phyloP scores from a whole-genome alignment of 805 yeast species.

The Cyberlindnera misumaiensis region DNA sequence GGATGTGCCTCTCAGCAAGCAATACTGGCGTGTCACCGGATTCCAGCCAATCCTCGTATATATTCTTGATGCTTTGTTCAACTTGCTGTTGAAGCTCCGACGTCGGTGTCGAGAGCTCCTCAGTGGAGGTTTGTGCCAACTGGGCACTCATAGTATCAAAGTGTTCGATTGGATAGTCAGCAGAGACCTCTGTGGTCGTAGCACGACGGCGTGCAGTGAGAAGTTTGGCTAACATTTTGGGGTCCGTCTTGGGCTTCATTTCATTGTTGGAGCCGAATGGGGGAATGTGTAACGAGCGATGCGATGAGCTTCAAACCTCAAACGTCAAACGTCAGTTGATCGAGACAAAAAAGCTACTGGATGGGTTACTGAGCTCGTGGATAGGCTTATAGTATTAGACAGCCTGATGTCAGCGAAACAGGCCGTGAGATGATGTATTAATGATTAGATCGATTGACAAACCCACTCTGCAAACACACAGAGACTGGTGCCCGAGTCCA shows the following conservation, averaged over 20 bases:
- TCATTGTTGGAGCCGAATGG: too few species aligned
- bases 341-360: too few species aligned
- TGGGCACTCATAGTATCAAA: slow-evolving; percentile 14
- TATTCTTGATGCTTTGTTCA: slow-evolving; percentile 23
- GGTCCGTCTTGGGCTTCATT: too few species aligned
- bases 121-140: slow-evolving; percentile 16
- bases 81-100: slow-evolving; percentile 28
- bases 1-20: slow-evolving; percentile 12
- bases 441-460: slow-evolving; percentile 28
- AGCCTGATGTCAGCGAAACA: too few species aligned
- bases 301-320: too few species aligned
- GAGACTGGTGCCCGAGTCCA: slow-evolving; percentile 75
- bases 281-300: too few species aligned
- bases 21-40: slow-evolving; percentile 14
- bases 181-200: slow-evolving; percentile 1
- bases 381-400: too few species aligned
- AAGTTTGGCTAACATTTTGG: too few species aligned
- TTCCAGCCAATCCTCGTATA: slow-evolving; percentile 25
- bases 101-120: slow-evolving; percentile 30
- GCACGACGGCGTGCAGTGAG: too few species aligned
- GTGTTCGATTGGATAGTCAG: slow-evolving; percentile 4
- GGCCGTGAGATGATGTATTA: too few species aligned
- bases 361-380: too few species aligned
- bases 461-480: slow-evolving; percentile 90
- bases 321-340: too few species aligned